phyloP scores from a whole-genome alignment of 75 land plant species.

The Azolla pinnata region DNA sequence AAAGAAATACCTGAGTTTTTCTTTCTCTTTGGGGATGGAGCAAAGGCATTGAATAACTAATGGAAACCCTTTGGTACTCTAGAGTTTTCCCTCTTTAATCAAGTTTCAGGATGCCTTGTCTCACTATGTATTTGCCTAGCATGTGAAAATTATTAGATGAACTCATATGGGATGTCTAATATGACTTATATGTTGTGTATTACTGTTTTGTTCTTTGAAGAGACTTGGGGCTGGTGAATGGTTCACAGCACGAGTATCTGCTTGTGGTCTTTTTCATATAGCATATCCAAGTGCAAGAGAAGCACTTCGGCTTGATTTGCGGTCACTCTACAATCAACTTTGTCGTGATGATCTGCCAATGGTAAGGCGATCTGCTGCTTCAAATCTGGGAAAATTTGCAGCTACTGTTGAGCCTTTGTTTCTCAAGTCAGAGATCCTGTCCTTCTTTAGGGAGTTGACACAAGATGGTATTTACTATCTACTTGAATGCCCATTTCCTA shows the following conservation, averaged over 20 bases:
- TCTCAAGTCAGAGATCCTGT: slow-evolving; percentile 70
- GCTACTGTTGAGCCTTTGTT: slow-evolving; percentile 66
- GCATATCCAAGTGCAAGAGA: slow-evolving; percentile 90
- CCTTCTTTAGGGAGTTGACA: slow-evolving; percentile 75
- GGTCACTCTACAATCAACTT: slow-evolving; percentile 65
- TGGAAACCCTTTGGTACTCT: too few relatives aligned
- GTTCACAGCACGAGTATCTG: slow-evolving; percentile 90
- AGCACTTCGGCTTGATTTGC: slow-evolving; percentile 51
- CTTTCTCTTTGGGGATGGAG: too few relatives aligned
- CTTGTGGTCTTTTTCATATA: slow-evolving; percentile 92
- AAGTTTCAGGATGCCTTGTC: neutral
- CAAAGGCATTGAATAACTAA: too few relatives aligned
- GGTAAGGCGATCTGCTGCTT: slow-evolving; percentile 88
- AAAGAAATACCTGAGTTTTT: too few relatives aligned
- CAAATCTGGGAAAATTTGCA: slow-evolving; percentile 91
- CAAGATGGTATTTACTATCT: slow-evolving; percentile 59
- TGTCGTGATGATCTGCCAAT: slow-evolving; percentile 98
- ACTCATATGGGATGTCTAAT: neutral
- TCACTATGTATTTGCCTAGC: neutral
- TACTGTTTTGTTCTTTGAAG: slow-evolving; percentile 31
- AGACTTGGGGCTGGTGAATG: slow-evolving; percentile 90
- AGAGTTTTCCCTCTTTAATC: too few relatives aligned
- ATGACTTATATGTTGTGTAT: slow-evolving; percentile 3
- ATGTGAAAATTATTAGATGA: too few relatives aligned
- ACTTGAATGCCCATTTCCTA: neutral